A percentile compares a stretch with the other conserved stretches of the same genome.
Conservation (phyloP, 2,329 filamentous ascomycete species). For the Nemania abortiva region DNA sequence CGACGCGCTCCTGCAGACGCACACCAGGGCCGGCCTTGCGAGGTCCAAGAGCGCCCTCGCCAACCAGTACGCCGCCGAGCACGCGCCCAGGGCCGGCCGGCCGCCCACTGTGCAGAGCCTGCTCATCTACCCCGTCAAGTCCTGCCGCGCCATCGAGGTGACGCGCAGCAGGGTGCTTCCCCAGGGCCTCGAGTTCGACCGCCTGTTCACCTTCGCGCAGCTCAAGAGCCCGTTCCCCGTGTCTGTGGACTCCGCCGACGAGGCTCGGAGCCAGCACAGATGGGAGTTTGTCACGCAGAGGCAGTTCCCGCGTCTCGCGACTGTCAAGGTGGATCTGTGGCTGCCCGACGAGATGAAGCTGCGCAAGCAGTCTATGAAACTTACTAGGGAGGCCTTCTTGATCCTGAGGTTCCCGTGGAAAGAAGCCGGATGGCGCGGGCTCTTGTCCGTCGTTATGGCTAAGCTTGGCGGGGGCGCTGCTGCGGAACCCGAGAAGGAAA, state of each 20-base stretch:
- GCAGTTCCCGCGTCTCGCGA: slow-evolving; percentile 77
- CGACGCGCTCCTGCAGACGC: slow-evolving; percentile 68
- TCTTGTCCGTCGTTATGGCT: slow-evolving; percentile 59
- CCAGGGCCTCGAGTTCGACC: slow-evolving; percentile 81
- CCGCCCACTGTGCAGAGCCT: slow-evolving; percentile 68
- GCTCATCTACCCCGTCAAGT: slow-evolving; percentile 86
- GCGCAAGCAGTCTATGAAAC: slow-evolving; percentile 64
- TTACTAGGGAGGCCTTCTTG: slow-evolving; percentile 67
- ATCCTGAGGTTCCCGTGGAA: slow-evolving; percentile 75
- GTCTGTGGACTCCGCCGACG: slow-evolving; percentile 50
- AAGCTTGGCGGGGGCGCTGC: slow-evolving; percentile 63
- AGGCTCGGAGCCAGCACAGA: slow-evolving; percentile 57
- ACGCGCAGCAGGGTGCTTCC: slow-evolving; percentile 71
- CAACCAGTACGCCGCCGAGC: slow-evolving; percentile 42
- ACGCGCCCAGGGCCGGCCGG: slow-evolving; percentile 41
- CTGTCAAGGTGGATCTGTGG: slow-evolving; percentile 76
- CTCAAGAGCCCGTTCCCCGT: slow-evolving; percentile 63
- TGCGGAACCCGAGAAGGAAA: slow-evolving; percentile 70
- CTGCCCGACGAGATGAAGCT: slow-evolving; percentile 71
- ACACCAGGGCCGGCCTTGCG: slow-evolving; percentile 61
- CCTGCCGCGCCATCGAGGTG: slow-evolving; percentile 82
- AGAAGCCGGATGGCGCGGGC: slow-evolving; percentile 61
- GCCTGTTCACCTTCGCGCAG: slow-evolving; percentile 86
- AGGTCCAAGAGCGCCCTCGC: slow-evolving; percentile 55
- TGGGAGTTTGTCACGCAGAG: slow-evolving; percentile 81